These are phyloP conservation scores for Rutstroemia sydowiana DNA, from an alignment of 2,329 filamentous ascomycete genomes.

Conservation along the genomic window DNA sequence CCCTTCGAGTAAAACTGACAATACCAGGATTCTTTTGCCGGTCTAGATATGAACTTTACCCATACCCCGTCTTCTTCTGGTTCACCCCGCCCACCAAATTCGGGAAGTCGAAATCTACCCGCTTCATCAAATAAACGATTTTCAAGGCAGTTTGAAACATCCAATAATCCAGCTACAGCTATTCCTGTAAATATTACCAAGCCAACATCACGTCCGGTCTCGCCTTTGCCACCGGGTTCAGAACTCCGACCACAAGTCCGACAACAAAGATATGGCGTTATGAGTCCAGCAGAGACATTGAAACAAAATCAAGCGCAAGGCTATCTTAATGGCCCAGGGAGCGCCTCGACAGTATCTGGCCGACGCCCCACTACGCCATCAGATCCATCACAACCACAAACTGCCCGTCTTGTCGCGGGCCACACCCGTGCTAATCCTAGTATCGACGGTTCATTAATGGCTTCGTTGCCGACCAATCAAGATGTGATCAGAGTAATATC, in stretches of 20 bases:
- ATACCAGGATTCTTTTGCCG: conserved; percentile 71
- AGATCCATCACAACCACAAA: conserved; percentile 45
- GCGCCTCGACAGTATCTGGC: conserved; percentile 44
- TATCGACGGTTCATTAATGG: conserved; percentile 79
- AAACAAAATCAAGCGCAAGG: conserved; percentile 42
- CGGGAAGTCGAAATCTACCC: conserved; percentile 39
- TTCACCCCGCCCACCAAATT: conserved; percentile 55
- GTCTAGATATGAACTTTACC: conserved; percentile 54
- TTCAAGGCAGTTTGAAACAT: conserved; percentile 50
- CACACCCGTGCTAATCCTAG: conserved; percentile 78
- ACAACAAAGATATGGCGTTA: conserved; percentile 48
- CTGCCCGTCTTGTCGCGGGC: conserved; percentile 53
- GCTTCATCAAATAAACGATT: conserved; percentile 53
- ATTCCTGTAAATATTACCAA: conserved; percentile 39
- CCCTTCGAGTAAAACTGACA: conserved; percentile 11
- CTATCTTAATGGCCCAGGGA: conserved; percentile 46
- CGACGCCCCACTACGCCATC: conserved; percentile 54
- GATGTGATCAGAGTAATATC: conserved; percentile 90
- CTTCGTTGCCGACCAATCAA: conserved; percentile 75
- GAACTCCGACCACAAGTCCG: conserved; percentile 23
- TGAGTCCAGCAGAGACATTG: conserved; percentile 47
- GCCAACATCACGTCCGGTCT: conserved; percentile 60
- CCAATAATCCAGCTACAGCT: conserved; percentile 21
- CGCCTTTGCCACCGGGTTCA: conserved; percentile 41
- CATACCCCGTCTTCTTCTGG: conserved; percentile 56